Evolutionary conservation across 2,329 filamentous ascomycete species (phyloP).

Genomic region (Phoma sp.): DNA sequence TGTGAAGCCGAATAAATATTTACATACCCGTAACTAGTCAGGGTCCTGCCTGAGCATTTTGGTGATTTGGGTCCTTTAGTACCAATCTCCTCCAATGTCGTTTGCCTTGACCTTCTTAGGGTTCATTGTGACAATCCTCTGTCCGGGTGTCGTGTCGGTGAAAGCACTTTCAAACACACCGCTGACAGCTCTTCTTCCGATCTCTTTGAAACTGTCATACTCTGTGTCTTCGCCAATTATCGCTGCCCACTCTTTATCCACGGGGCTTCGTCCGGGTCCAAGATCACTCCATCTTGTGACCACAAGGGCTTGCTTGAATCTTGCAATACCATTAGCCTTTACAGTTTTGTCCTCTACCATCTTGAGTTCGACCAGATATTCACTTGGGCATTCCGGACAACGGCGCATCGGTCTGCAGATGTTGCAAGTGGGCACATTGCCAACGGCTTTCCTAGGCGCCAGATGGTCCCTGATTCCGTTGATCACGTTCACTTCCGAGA

Average conservation of each 20-base stretch:
- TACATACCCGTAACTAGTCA: no score
- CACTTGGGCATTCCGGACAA: slow-evolving; percentile 66
- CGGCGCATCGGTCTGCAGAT: slow-evolving; percentile 64
- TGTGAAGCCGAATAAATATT: no score
- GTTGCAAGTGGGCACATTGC: slow-evolving; percentile 60
- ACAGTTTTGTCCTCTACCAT: slow-evolving; percentile 60
- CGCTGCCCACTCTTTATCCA: slow-evolving; percentile 60
- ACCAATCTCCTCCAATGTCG: slow-evolving; percentile 65
- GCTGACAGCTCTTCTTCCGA: slow-evolving; percentile 62
- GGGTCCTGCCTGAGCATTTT: background rate
- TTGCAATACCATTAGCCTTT: slow-evolving; percentile 46
- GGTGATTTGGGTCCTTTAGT: slow-evolving; percentile 46
- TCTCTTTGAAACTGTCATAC: slow-evolving; percentile 61
- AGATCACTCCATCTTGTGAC: slow-evolving; percentile 68
- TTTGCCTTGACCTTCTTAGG: slow-evolving; percentile 60
- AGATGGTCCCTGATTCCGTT: slow-evolving; percentile 46
- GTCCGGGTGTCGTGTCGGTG: slow-evolving; percentile 62
- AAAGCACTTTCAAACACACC: slow-evolving; percentile 65
- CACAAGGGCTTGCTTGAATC: slow-evolving; percentile 65
- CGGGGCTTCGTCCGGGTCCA: slow-evolving; percentile 56
- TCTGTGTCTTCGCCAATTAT: slow-evolving; percentile 50
- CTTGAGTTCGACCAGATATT: slow-evolving; percentile 67
- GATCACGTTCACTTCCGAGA: slow-evolving; percentile 51
- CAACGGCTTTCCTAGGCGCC: slow-evolving; percentile 42
- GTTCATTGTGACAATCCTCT: slow-evolving; percentile 64